Evolutionary conservation across 441 rosid species (phyloP).

Genomic region (Viola pubescens): DNA sequence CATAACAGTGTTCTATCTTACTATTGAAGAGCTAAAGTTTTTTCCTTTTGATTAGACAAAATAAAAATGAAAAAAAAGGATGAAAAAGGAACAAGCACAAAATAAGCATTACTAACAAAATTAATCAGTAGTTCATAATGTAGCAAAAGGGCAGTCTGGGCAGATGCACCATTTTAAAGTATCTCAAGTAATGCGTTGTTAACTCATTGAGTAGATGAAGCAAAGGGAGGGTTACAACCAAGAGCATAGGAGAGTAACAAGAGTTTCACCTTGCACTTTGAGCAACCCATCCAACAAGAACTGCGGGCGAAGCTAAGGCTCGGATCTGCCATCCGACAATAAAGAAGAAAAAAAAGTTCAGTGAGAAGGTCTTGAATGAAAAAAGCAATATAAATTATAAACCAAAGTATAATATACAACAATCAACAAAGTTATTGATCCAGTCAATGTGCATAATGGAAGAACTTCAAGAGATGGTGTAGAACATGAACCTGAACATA

Average conservation of each 20-base stretch:
- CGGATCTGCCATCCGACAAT: slow-evolving; percentile 31
- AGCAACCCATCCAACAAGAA: slow-evolving; percentile 52
- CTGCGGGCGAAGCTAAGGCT: slow-evolving; percentile 47
- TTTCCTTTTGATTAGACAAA: too few relatives aligned
- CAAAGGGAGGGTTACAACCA: slow-evolving; percentile 9
- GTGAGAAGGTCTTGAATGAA: neutral
- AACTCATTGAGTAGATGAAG: neutral
- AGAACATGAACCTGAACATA: slow-evolving; percentile 39
- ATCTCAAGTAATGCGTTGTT: neutral
- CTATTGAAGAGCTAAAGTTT: too few relatives aligned
- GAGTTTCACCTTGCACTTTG: slow-evolving; percentile 50
- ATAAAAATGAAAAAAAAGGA: too few relatives aligned
- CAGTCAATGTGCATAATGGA: neutral
- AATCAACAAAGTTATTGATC: neutral
- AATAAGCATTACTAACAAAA: neutral
- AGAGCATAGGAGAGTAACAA: slow-evolving; percentile 14
- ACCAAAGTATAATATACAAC: neutral
- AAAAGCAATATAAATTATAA: neutral
- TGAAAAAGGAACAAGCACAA: too few relatives aligned
- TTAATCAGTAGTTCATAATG: neutral
- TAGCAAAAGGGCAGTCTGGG: neutral
- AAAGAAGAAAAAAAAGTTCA: neutral
- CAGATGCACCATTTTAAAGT: neutral
- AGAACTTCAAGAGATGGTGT: slow-evolving; percentile 11
- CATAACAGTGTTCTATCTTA: too few relatives aligned